Evolutionary conservation across 2,329 filamentous ascomycete species (phyloP).

Genomic region (Cordyceps fumosorosea): DNA sequence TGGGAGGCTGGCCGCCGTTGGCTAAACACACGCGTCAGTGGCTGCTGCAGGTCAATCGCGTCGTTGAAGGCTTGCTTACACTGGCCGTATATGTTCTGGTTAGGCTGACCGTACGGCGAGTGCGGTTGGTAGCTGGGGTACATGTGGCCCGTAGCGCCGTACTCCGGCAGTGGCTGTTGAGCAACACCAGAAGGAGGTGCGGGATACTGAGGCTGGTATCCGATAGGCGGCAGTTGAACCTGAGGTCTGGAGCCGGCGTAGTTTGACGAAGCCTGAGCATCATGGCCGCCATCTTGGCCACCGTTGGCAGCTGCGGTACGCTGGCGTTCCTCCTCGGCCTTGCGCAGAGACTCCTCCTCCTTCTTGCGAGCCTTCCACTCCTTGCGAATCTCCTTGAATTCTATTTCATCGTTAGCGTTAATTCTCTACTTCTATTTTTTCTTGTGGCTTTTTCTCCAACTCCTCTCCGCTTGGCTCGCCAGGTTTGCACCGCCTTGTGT

Average conservation of each 20-base stretch:
- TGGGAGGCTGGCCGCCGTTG: slow-evolving; percentile 11
- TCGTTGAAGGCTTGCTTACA: slow-evolving; percentile 23
- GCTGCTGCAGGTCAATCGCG: background rate
- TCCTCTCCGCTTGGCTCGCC: background rate
- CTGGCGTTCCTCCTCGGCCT: slow-evolving; percentile 83
- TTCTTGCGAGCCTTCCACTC: slow-evolving; percentile 99
- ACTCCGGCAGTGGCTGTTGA: slow-evolving; percentile 44
- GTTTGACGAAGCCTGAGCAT: slow-evolving; percentile 30
- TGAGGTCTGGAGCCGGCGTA: slow-evolving; percentile 43
- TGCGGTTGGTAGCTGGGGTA: slow-evolving; percentile 45
- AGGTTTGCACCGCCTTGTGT: background rate
- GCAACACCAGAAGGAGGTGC: slow-evolving; percentile 42
- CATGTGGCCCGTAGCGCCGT: slow-evolving; percentile 36
- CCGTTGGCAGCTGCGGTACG: slow-evolving; percentile 29
- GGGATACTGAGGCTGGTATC: slow-evolving; percentile 58
- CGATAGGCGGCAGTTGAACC: slow-evolving; percentile 61
- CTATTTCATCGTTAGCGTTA: slow-evolving; percentile 26
- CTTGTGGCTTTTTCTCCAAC: background rate
- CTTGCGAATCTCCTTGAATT: slow-evolving; percentile 98
- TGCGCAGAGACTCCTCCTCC: slow-evolving; percentile 87
- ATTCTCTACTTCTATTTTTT: background rate
- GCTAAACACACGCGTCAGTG: slow-evolving; percentile 9
- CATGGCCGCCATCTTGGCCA: slow-evolving; percentile 17
- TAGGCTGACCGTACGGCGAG: slow-evolving; percentile 44
- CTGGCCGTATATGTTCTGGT: slow-evolving; percentile 48